Conservation (phyloP, 257 asterid genomes). For the Solanum peruvianum region DNA sequence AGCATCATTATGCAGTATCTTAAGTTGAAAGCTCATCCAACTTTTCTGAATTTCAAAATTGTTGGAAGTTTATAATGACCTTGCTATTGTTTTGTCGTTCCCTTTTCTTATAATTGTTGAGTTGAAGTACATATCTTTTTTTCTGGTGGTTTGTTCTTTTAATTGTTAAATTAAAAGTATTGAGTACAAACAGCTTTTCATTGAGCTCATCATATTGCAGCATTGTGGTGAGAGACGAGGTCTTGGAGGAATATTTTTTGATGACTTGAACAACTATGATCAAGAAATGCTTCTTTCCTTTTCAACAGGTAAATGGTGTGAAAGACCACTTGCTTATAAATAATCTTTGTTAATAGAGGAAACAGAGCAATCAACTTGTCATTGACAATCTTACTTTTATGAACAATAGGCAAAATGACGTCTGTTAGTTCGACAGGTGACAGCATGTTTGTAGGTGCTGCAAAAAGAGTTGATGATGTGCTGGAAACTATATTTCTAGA, state of each 20-base stretch:
- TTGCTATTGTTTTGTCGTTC: neutral
- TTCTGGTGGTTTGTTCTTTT: neutral
- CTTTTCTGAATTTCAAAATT: neutral
- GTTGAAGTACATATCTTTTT: neutral
- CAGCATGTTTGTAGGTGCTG: neutral
- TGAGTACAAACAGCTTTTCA: neutral
- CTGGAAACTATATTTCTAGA: neutral
- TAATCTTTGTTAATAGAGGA: neutral
- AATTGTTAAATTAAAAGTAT: neutral
- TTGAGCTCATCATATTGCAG: conserved; percentile 25
- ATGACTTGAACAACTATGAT: conserved; percentile 76
- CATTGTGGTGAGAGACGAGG: conserved; percentile 97
- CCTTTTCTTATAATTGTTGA: neutral
- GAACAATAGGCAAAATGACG: neutral
- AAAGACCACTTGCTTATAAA: conserved; percentile 14
- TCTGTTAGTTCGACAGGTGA: neutral
- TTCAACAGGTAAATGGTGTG: conserved; percentile 59
- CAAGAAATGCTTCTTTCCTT: conserved; percentile 98
- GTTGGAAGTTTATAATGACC: neutral
- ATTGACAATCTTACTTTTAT: neutral
- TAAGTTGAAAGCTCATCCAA: neutral
- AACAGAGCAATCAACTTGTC: neutral
- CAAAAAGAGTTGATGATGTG: neutral
- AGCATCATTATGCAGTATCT: neutral
- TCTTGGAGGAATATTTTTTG: conserved; percentile 95